Percentiles rank a stretch among this genome's conserved stretches.
These are phyloP conservation scores for Barnettozyma wickerhamii DNA, from an alignment of 805 yeast genomes.

Conservation along the genomic window DNA sequence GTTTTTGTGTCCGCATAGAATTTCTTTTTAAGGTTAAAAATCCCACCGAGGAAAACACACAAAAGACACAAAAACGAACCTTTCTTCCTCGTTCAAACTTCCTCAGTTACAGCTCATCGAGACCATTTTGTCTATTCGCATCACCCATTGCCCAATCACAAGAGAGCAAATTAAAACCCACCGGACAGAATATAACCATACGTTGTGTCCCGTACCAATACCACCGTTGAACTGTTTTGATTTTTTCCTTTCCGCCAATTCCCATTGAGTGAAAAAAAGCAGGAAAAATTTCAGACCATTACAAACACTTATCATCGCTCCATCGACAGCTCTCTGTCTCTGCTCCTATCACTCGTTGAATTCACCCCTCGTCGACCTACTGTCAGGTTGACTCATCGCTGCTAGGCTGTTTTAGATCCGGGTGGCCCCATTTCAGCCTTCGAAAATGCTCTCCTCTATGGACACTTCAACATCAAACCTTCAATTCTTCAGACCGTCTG, in stretches of 20 bases:
- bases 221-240: not conserved
- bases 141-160: too few relatives aligned
- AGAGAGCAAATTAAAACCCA: too few relatives aligned
- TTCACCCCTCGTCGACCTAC: too few relatives aligned
- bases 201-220: constrained; percentile 1
- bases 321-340: too few relatives aligned
- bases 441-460: constrained; percentile 12
- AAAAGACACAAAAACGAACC: not conserved
- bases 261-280: constrained; percentile 5
- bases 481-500: constrained; percentile 7
- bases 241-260: constrained; percentile 1
- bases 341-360: too few relatives aligned
- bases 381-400: too few relatives aligned
- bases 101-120: not conserved
- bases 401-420: too few relatives aligned
- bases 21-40: constrained; percentile 9
- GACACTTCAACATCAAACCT: constrained; percentile 6
- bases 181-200: not conserved
- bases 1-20: not conserved
- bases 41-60: not conserved
- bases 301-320: too few relatives aligned
- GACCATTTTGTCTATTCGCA: too few relatives aligned
- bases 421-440: too few relatives aligned
- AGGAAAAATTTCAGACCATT: constrained; percentile 3
- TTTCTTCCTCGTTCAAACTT: not conserved